Evolutionary conservation across 176 grass and related monocot genomes (phyloP).

Genomic region (Cymbopogon citratus): DNA sequence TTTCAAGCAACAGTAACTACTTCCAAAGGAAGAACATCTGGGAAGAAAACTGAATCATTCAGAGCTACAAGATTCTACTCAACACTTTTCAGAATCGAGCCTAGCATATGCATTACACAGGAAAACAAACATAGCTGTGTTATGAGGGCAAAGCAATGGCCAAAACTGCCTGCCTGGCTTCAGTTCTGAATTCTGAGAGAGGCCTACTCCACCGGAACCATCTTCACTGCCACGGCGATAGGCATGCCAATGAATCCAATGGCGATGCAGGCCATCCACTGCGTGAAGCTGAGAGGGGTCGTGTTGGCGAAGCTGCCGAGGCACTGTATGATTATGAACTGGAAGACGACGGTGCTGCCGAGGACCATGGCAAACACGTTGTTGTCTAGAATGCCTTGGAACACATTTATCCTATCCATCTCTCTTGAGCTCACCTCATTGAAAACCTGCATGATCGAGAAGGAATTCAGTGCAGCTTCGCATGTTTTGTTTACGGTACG

Average conservation of each 20-base stretch:
- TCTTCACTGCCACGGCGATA: conserved; percentile 63
- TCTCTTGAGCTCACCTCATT: conserved; percentile 95
- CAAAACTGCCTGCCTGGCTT: conserved; percentile 10
- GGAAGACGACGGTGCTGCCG: conserved; percentile 65
- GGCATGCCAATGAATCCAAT: conserved; percentile 93
- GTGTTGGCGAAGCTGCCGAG: conserved; percentile 93
- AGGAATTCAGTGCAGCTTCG: not conserved
- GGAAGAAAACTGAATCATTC: not conserved
- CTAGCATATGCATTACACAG: not conserved
- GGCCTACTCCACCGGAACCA: conserved; percentile 48
- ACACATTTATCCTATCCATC: conserved; percentile 96
- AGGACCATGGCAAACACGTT: conserved; percentile 78
- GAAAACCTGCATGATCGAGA: conserved; percentile 51
- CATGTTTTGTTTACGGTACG: not conserved
- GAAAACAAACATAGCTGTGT: conserved; percentile 5
- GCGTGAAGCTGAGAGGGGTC: conserved; percentile 51
- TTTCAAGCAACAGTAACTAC: not conserved
- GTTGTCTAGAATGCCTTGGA: conserved; percentile 81
- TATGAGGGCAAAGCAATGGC: not conserved
- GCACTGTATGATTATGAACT: conserved; percentile 82
- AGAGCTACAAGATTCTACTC: not conserved
- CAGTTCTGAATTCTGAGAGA: not conserved
- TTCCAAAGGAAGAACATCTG: not conserved
- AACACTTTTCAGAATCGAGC: not conserved
- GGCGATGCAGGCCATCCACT: conserved; percentile 62